Evolutionary conservation across 495 filamentous ascomycete species (phyloP).

Genomic region (Penicillium robsamsonii): DNA sequence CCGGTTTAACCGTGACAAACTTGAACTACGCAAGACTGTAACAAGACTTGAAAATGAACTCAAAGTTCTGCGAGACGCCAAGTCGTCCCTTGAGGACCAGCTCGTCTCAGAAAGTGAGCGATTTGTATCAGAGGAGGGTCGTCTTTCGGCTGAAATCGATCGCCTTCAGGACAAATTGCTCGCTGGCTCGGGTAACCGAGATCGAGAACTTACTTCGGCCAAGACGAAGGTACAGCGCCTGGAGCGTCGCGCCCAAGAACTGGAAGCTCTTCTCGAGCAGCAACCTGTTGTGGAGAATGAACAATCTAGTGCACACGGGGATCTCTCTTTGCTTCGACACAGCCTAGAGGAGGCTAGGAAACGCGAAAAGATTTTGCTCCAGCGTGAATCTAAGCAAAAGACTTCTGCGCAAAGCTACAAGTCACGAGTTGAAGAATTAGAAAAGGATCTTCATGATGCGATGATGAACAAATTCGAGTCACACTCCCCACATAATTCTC

Average conservation of each 20-base stretch:
- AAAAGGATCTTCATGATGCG: slow-evolving; percentile 54
- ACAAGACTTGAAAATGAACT: slow-evolving; percentile 59
- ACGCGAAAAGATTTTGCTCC: slow-evolving; percentile 59
- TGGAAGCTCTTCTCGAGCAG: slow-evolving; percentile 54
- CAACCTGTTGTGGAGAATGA: slow-evolving; percentile 35
- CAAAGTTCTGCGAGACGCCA: slow-evolving; percentile 57
- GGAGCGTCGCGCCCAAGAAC: slow-evolving; percentile 56
- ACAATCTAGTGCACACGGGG: slow-evolving; percentile 46
- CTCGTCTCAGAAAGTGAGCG: slow-evolving; percentile 55
- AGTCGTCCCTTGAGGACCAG: slow-evolving; percentile 53
- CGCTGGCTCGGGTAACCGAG: slow-evolving; percentile 41
- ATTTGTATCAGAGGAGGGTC: slow-evolving; percentile 54
- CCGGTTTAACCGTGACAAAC: slow-evolving; percentile 59
- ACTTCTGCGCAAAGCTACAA: slow-evolving; percentile 52
- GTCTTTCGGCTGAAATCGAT: slow-evolving; percentile 56
- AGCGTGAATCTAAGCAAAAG: slow-evolving; percentile 62
- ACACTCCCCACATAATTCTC: slow-evolving; percentile 48
- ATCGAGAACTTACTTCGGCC: slow-evolving; percentile 49
- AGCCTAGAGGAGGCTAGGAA: slow-evolving; percentile 61
- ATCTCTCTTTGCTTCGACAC: slow-evolving; percentile 57
- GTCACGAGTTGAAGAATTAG: slow-evolving; percentile 54
- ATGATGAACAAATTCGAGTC: slow-evolving; percentile 49
- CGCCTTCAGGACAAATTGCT: slow-evolving; percentile 51
- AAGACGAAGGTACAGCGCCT: slow-evolving; percentile 58
- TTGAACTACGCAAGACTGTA: slow-evolving; percentile 59